A percentile compares a stretch with the other conserved stretches of the same genome.
These are phyloP conservation scores for Linderniella brevidens DNA, from an alignment of 257 asterid genomes.

Conservation along the genomic window DNA sequence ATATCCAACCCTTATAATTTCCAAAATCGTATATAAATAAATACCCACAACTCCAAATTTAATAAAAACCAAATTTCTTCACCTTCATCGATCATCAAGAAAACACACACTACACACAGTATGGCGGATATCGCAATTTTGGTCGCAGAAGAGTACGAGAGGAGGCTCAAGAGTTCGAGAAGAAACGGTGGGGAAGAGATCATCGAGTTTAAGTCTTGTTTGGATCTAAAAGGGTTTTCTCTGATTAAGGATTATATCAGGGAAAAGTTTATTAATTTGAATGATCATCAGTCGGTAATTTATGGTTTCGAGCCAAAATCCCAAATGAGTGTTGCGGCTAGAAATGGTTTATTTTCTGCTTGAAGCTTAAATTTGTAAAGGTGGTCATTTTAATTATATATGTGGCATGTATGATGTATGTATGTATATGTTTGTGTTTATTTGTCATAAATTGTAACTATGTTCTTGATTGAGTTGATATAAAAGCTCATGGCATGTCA, in stretches of 20 bases:
- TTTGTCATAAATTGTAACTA: no score
- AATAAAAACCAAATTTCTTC: no score
- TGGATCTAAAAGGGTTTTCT: constrained; percentile 6
- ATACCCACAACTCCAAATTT: no score
- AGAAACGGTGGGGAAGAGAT: constrained; percentile 21
- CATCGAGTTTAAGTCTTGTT: constrained; percentile 13
- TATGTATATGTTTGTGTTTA: no score
- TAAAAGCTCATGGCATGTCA: no score
- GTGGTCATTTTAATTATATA: no score
- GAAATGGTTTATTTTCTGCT: constrained; percentile 28
- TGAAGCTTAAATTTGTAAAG: not conserved
- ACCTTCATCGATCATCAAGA: no score
- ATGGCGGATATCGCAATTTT: constrained; percentile 45
- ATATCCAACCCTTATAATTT: no score
- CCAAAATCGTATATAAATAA: no score
- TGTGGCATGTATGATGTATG: no score
- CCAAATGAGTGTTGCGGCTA: constrained; percentile 24
- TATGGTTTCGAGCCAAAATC: constrained; percentile 16
- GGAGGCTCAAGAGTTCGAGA: constrained; percentile 23
- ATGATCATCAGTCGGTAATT: not conserved
- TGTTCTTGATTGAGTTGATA: no score
- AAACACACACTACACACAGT: no score
- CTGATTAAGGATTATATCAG: not conserved
- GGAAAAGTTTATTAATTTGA: not conserved
- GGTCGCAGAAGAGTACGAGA: constrained; percentile 45